These are phyloP conservation scores for Hericium rajendrae DNA, from an alignment of 768 basidiomycete species.

Conservation along the genomic window DNA sequence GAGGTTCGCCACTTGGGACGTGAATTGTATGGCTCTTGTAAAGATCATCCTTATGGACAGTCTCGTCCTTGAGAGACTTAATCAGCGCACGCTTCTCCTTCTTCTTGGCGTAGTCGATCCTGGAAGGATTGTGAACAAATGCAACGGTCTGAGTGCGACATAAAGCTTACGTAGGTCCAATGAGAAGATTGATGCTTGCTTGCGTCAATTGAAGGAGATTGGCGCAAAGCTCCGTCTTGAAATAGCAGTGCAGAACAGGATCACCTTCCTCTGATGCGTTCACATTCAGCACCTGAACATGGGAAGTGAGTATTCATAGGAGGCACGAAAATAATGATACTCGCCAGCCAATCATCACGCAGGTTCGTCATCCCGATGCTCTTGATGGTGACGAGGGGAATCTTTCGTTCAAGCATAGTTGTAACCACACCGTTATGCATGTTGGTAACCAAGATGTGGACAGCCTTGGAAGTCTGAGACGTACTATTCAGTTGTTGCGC, in stretches of 20 bases:
- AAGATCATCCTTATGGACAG: constrained; percentile 60
- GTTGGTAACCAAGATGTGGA: constrained; percentile 62
- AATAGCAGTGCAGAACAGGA: constrained; percentile 79
- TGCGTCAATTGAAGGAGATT: constrained; percentile 76
- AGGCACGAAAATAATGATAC: constrained; percentile 12
- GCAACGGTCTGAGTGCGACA: not conserved
- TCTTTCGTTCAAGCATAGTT: constrained; percentile 72
- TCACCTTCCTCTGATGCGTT: constrained; percentile 86
- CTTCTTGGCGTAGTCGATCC: constrained; percentile 89
- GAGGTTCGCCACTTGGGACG: constrained; percentile 81
- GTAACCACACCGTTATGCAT: constrained; percentile 51
- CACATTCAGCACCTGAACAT: constrained; percentile 61
- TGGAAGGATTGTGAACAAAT: constrained; percentile 22
- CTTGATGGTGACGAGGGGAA: constrained; percentile 81
- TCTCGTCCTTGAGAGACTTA: constrained; percentile 85
- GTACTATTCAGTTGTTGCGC: not conserved
- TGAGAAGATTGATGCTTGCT: constrained; percentile 59
- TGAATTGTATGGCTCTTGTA: constrained; percentile 93
- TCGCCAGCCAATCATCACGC: constrained; percentile 91
- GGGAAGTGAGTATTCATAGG: not conserved
- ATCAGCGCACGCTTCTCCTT: constrained; percentile 89
- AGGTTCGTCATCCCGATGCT: constrained; percentile 81
- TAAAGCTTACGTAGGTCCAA: constrained; percentile 64
- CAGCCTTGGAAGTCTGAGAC: constrained; percentile 71
- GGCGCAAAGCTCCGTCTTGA: constrained; percentile 92